Evolutionary conservation across 495 filamentous ascomycete genomes (phyloP), one percentile per base, ranked within the genome.

Genomic region (Usnea hakonensis): DNA sequence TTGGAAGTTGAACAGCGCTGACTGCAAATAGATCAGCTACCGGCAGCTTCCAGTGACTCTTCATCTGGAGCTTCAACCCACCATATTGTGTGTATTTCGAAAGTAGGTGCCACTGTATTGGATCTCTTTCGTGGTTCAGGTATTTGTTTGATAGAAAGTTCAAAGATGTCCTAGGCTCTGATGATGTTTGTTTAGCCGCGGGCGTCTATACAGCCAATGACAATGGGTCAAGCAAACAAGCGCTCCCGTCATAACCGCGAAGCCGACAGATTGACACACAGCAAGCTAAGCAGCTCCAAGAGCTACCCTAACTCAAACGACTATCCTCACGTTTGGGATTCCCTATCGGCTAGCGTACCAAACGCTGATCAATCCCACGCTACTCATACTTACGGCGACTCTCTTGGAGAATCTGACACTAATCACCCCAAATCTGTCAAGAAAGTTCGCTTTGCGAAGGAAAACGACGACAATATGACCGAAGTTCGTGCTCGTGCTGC

Each of bases 1-100:
- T 71, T 95, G 89, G 81, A 98, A 96, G 77, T 97, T 96, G 85
- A 98, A 97, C 65, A 98, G 86, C 35, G 95, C 94, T 64, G 93
- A 87, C 94, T 96, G 66, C 64, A n/a, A 61, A 55, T 55, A 13
- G 23, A 55, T 66, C 41, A 62, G 63, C n/a, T 43, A 19, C 38
- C n/a, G 56, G 23, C n/a, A 11, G 16, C 52, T 58, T 41, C 13
- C 21, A 36, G 35, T 32, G 7, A 5, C 4, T 37, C 2, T 8
- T 23, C 2, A 36, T 6, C 26, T 32, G 0, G 48, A 9, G 6
- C 13, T 46, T 3, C 21, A 19, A 16, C 55, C 43, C 17, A 64
- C 61, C 61, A 64, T 64, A n/a, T 8, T 19, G 3, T n/a, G 28
- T 2, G 13, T 58, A 9, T 9, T 38, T n/a, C 13, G 11, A 8